These are phyloP conservation scores for Tubosaeta sp. DNA, from an alignment of 768 basidiomycete genomes.

Conservation along the genomic window DNA sequence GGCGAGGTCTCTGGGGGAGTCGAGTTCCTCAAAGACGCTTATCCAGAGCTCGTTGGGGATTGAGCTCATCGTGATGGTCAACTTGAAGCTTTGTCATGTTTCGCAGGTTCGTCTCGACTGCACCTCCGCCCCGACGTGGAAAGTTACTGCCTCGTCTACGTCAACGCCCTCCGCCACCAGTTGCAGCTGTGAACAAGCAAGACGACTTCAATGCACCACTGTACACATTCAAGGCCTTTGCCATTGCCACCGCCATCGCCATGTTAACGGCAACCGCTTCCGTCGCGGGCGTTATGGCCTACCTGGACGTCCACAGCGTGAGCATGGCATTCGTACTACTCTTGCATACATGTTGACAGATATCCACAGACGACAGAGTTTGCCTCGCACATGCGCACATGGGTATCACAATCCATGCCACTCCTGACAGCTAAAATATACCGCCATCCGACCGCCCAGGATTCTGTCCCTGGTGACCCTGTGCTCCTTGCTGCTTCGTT, in stretches of 20 bases:
- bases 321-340: neutral
- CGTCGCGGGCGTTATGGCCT: slow-evolving; percentile 46
- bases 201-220: slow-evolving; percentile 48
- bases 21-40: slow-evolving; percentile 34
- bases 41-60: slow-evolving; percentile 39
- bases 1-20: slow-evolving; percentile 28
- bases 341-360: neutral
- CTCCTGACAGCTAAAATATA: slow-evolving; percentile 50
- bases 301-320: slow-evolving; percentile 55
- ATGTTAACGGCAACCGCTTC: slow-evolving; percentile 41
- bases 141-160: neutral
- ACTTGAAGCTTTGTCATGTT: neutral
- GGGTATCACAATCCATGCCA: slow-evolving; percentile 46
- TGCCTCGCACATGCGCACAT: slow-evolving; percentile 49
- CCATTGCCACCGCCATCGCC: slow-evolving; percentile 61
- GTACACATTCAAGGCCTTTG: slow-evolving; percentile 59
- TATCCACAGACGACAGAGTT: slow-evolving; percentile 52
- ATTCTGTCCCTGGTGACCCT: slow-evolving; percentile 6
- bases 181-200: neutral
- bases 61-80: slow-evolving; percentile 12
- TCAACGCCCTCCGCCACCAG: neutral
- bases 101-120: neutral
- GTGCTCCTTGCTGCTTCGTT: neutral
- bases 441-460: slow-evolving; percentile 34
- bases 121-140: neutral